Conservation (phyloP, 345 rosid genomes). For the Eucalyptus polyanthemos region DNA sequence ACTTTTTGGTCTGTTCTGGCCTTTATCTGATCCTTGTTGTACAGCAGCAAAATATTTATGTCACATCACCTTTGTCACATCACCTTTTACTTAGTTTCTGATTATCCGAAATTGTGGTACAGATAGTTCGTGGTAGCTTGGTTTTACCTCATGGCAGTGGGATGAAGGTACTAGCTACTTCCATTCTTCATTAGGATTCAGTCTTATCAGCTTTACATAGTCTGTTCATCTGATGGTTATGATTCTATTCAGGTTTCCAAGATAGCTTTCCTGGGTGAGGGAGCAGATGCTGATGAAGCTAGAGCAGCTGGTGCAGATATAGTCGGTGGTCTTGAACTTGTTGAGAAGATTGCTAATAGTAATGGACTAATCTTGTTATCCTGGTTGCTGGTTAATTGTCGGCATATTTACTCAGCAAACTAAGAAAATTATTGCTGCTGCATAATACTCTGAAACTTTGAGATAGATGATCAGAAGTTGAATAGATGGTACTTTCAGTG, state of each 20-base stretch:
- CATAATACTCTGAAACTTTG: neutral
- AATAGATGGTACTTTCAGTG: neutral
- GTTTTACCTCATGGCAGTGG: conserved; percentile 79
- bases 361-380: conserved; percentile 1
- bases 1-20: neutral
- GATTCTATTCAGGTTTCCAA: conserved; percentile 54
- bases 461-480: neutral
- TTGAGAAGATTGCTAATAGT: conserved; percentile 68
- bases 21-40: neutral
- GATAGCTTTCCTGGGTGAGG: conserved; percentile 90
- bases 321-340: conserved; percentile 81
- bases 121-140: conserved; percentile 92
- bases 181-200: neutral
- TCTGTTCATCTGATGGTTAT: neutral
- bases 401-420: neutral
- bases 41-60: neutral
- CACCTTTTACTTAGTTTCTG: neutral
- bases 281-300: conserved; percentile 93
- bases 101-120: conserved; percentile 3
- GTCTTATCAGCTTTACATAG: neutral
- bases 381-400: neutral
- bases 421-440: neutral
- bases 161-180: conserved; percentile 41
- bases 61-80: neutral
- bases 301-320: conserved; percentile 95